Base-by-base conservation (phyloP, 345 rosid species). In the Clausena lansium region DNA sequence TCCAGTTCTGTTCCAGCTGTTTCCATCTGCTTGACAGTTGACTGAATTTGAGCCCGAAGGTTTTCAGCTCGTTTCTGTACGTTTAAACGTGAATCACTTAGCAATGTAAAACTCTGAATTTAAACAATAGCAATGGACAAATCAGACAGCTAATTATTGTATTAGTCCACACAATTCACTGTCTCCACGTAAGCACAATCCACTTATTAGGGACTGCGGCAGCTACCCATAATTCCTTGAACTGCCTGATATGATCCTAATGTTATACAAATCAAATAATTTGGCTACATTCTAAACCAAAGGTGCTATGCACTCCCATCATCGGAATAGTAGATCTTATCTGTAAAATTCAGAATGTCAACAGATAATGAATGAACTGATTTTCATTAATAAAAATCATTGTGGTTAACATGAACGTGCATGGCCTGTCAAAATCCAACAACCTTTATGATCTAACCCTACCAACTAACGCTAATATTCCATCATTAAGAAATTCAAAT, bases 1-100 rank as follows among this genome's bases (percentile, higher is more conserved):
- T 93, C 97, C 1, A 97, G 92, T 78, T 97, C 98, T 35, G 97
- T 97, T 80, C 93, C 88, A 63, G 98, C 91, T 77, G 89, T 86
- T 78, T 94, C 98, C 78, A 93, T 85, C 88, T 89, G 98, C 90
- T 93, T 93, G 79, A 89, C 77, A 64, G 92, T 90, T 38, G 92
- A 86, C 70, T 94, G 91, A 75, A 94, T 91, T 82, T 91, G 95
- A 65, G 84, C 86, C 91, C 98, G 87, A 68, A 91, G 86, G 59
- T 83, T 85, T 78, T 88, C 94, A 79, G 91, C 93, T 50, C 98
- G 86, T 73, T 84, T 85, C 98, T 97, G 93, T 39, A 54, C 76
- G 80, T 78, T 54, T 41, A 82, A 77, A 70, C 32, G 33, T 15
- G 24, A 78, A 74, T 28, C 30, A 35, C 70, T 80, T 77, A 78